phyloP scores from a whole-genome alignment of 305 asterid species.

The Fraxinus greggii region DNA sequence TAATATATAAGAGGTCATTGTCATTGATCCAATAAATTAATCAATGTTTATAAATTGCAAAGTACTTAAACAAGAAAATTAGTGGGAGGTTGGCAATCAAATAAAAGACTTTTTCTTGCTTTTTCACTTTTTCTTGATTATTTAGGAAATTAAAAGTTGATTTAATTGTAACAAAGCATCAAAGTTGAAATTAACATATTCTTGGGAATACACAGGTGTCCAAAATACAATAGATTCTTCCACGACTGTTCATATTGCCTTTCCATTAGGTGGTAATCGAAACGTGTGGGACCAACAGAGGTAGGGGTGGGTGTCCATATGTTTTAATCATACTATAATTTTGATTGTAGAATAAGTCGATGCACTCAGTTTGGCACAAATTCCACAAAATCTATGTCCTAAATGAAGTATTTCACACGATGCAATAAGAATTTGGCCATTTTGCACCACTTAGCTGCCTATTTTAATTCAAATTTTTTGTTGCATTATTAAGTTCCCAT shows the following conservation, averaged over 20 bases:
- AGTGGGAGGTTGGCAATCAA: slow-evolving; percentile 22
- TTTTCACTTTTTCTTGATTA: slow-evolving; percentile 33
- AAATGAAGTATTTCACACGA: slow-evolving; percentile 1
- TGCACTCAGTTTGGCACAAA: slow-evolving; percentile 41
- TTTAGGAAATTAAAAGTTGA: slow-evolving; percentile 35
- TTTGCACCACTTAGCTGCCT: background rate
- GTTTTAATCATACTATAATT: slow-evolving; percentile 32
- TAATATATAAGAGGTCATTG: background rate
- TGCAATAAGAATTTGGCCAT: slow-evolving; percentile 25
- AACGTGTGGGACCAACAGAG: slow-evolving; percentile 28
- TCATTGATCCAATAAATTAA: background rate
- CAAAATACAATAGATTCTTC: slow-evolving; percentile 8
- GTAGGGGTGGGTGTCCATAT: slow-evolving; percentile 33
- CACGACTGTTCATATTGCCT: slow-evolving; percentile 36
- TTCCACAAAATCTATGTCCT: slow-evolving; percentile 7
- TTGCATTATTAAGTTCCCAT: background rate
- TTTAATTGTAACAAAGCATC: slow-evolving; percentile 24
- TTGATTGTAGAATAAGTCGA: slow-evolving; percentile 19
- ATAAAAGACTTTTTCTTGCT: slow-evolving; percentile 13
- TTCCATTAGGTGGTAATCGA: slow-evolving; percentile 23
- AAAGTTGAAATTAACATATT: slow-evolving; percentile 17
- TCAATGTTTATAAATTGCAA: background rate
- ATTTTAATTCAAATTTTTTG: too few species aligned
- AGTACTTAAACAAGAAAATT: background rate
- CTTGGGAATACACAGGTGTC: slow-evolving; percentile 34